These are phyloP conservation scores for Aspergillus fumigatus DNA, from an alignment of 2,329 filamentous ascomycete genomes.

Conservation along the genomic window DNA sequence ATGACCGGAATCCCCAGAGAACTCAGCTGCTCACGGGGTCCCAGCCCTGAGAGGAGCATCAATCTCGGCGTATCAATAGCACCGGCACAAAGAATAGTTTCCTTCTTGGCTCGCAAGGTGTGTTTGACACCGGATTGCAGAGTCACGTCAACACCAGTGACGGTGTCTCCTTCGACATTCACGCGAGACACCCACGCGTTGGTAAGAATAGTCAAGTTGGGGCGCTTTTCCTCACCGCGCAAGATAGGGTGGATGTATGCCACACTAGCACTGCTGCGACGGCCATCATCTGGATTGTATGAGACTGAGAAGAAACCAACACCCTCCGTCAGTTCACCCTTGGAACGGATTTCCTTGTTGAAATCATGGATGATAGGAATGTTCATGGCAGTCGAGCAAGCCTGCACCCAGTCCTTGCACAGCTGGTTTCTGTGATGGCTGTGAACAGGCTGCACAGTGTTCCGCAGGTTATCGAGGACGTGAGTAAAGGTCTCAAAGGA, in stretches of 20 bases:
- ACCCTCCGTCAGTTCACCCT: slow-evolving; percentile 66
- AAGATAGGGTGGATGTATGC: slow-evolving; percentile 92
- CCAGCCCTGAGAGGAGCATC: slow-evolving; percentile 51
- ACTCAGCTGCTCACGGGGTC: slow-evolving; percentile 48
- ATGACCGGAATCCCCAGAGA: slow-evolving; percentile 55
- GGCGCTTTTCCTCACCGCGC: slow-evolving; percentile 72
- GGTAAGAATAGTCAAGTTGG: slow-evolving; percentile 81
- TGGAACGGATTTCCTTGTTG: slow-evolving; percentile 74
- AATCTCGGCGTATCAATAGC: slow-evolving; percentile 75
- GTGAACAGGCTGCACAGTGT: slow-evolving; percentile 87
- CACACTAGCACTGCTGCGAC: slow-evolving; percentile 78
- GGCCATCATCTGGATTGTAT: slow-evolving; percentile 85
- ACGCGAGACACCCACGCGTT: slow-evolving; percentile 83
- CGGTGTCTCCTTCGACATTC: slow-evolving; percentile 64
- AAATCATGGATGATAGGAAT: slow-evolving; percentile 82
- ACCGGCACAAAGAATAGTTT: slow-evolving; percentile 76
- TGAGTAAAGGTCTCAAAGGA: slow-evolving; percentile 79
- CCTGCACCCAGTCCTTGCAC: slow-evolving; percentile 82
- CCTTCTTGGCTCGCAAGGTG: slow-evolving; percentile 58
- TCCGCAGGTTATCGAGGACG: slow-evolving; percentile 75
- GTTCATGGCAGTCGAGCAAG: slow-evolving; percentile 71
- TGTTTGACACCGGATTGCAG: slow-evolving; percentile 56
- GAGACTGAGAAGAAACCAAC: slow-evolving; percentile 89
- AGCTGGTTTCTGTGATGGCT: slow-evolving; percentile 81
- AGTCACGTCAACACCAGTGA: slow-evolving; percentile 67